Evolutionary conservation across 495 filamentous ascomycete genomes (phyloP).

Genomic region (Cercophora sp.): DNA sequence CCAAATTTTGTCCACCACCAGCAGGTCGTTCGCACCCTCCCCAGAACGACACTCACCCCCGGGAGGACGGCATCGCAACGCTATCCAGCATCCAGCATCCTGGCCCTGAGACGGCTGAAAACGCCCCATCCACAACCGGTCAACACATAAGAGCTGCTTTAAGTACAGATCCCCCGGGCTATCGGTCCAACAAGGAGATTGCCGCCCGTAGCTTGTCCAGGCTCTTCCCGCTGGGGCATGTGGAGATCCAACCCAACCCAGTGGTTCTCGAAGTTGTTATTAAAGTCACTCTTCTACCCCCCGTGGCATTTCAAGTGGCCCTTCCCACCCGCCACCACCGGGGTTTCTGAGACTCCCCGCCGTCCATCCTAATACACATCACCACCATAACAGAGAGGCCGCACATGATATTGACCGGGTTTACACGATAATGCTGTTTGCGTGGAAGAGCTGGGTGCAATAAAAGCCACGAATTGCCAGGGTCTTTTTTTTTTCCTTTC

Average conservation of each 20-base stretch:
- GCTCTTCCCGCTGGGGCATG: constrained; percentile 11
- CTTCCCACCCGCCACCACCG: constrained; percentile 6
- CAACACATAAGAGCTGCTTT: constrained; percentile 9
- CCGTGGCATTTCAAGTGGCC: constrained; percentile 2
- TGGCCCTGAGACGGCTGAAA: too few relatives aligned
- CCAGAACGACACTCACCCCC: constrained; percentile 4
- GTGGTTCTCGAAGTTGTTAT: constrained; percentile 8
- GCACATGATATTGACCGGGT: constrained; percentile 20
- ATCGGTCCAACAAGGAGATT: constrained; percentile 16
- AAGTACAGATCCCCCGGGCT: constrained; percentile 7
- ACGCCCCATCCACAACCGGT: too few relatives aligned
- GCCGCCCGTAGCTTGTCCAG: constrained; percentile 21
- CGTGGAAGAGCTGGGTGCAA: constrained; percentile 11
- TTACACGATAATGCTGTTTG: constrained; percentile 14
- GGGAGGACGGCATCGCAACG: constrained; percentile 19
- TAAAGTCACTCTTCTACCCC: constrained; percentile 8
- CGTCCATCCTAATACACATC: constrained; percentile 11
- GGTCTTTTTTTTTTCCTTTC: constrained; percentile 9
- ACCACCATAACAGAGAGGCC: constrained; percentile 15
- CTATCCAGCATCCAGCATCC: constrained; percentile 13
- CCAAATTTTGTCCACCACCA: constrained; percentile 18
- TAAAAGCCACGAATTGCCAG: constrained; percentile 13
- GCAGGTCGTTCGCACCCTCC: constrained; percentile 19
- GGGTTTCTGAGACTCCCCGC: constrained; percentile 8
- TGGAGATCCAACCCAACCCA: constrained; percentile 22